phyloP scores from a whole-genome alignment of 176 grass and related monocot genomes.

The Oryza officinalis region DNA sequence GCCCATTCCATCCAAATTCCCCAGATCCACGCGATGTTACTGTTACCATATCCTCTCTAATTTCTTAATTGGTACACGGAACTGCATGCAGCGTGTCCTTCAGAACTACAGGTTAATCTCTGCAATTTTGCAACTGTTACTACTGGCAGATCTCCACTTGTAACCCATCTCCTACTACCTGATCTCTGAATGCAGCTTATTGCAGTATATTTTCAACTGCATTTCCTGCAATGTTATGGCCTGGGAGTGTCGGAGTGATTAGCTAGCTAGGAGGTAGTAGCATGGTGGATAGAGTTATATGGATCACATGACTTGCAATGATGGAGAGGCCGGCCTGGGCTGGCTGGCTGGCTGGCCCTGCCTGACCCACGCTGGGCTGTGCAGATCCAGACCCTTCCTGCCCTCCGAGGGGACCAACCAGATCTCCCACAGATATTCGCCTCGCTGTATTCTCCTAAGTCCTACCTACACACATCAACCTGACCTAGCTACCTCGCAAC shows the following conservation, averaged over 20 bases:
- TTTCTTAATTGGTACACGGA: not conserved
- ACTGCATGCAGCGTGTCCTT: not conserved
- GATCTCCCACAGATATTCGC: constrained; percentile 41
- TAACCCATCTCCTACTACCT: not conserved
- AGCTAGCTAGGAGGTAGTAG: not conserved
- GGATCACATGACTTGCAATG: constrained; percentile 55
- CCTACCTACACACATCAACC: constrained; percentile 6
- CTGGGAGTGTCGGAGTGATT: not conserved
- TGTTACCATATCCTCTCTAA: not conserved
- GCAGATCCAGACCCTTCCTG: constrained; percentile 51
- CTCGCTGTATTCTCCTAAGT: not conserved
- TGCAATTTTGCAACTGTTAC: no score
- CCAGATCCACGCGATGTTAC: not conserved
- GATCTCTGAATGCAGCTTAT: not conserved
- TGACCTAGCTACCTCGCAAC: not conserved
- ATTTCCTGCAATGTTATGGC: not conserved
- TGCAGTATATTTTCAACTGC: not conserved
- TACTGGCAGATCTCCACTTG: not conserved
- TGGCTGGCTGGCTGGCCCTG: not conserved
- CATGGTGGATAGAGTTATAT: constrained; percentile 20
- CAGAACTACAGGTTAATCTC: not conserved
- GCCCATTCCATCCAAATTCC: not conserved
- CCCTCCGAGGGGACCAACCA: constrained; percentile 33
- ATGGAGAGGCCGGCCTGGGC: constrained; percentile 27
- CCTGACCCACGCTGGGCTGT: constrained; percentile 26